Evolutionary conservation across 257 asterid species (phyloP).

Genomic region (Osmanthus fragrans): DNA sequence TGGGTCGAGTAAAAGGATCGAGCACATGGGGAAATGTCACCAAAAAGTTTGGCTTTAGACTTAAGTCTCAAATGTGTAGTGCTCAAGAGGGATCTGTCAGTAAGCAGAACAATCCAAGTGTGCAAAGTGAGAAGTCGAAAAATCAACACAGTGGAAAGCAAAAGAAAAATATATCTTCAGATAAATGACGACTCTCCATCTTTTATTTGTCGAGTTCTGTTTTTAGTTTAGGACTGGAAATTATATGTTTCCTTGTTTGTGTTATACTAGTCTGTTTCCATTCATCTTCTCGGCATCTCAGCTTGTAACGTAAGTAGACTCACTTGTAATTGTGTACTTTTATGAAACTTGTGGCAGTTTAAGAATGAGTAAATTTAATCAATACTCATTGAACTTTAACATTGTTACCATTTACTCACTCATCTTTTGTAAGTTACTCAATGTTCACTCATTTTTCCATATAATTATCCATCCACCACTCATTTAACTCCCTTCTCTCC

Average conservation of each 20-base stretch:
- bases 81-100: constrained; percentile 94
- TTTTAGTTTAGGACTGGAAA: constrained; percentile 16
- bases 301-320: constrained; percentile 32
- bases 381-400: too few relatives aligned
- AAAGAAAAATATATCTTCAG: constrained; percentile 43
- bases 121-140: constrained; percentile 50
- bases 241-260: constrained; percentile 2
- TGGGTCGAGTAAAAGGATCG: constrained; percentile 66
- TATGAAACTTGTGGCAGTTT: constrained; percentile 24
- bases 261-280: constrained; percentile 12
- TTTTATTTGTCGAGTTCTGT: neutral
- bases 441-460: too few relatives aligned
- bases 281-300: neutral
- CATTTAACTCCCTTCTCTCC: too few relatives aligned
- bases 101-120: constrained; percentile 50
- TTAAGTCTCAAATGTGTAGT: constrained; percentile 96
- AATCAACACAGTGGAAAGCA: constrained; percentile 52
- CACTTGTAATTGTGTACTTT: constrained; percentile 32
- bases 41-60: constrained; percentile 72
- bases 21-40: constrained; percentile 73
- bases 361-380: too few relatives aligned
- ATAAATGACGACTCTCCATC: constrained; percentile 32
- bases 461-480: too few relatives aligned
- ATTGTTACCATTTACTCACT: too few relatives aligned
- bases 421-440: too few relatives aligned